phyloP scores from a whole-genome alignment of 768 basidiomycete species.

The Naganishia onofrii region DNA sequence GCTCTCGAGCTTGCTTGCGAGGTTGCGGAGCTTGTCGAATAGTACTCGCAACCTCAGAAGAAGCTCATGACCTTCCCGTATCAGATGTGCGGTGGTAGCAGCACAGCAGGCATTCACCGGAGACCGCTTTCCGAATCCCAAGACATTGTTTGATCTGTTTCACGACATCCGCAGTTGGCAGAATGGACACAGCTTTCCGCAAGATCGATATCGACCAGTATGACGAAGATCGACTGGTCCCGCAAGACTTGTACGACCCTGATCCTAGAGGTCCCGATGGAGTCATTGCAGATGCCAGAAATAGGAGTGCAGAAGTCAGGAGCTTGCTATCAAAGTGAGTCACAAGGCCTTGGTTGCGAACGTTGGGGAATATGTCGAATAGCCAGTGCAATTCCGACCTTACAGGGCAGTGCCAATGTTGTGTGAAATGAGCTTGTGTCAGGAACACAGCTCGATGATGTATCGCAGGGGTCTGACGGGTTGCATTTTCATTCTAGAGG shows the following conservation, averaged over 20 bases:
- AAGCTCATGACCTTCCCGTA: too few species aligned
- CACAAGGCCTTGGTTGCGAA: neutral
- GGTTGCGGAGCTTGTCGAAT: too few species aligned
- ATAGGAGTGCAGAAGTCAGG: constrained; percentile 69
- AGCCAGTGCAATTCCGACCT: too few species aligned
- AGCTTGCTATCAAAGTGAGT: constrained; percentile 70
- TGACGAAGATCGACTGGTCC: constrained; percentile 84
- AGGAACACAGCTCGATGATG: neutral
- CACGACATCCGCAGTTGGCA: neutral
- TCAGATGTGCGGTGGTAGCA: too few species aligned
- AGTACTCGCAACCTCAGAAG: too few species aligned
- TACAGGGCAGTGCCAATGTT: too few species aligned
- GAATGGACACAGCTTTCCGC: constrained; percentile 63
- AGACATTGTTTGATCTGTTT: too few species aligned
- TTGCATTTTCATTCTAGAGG: constrained; percentile 58
- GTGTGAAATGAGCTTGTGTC: too few species aligned
- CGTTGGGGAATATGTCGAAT: neutral
- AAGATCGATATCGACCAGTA: constrained; percentile 91
- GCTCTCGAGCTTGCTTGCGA: too few species aligned
- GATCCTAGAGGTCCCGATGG: constrained; percentile 76
- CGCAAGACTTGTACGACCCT: constrained; percentile 79
- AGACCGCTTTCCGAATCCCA: too few species aligned
- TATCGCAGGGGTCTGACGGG: neutral
- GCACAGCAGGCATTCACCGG: too few species aligned
- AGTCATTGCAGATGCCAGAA: constrained; percentile 71